Evolutionary conservation across 2,329 filamentous ascomycete species (phyloP), one percentile per base, ranked within the genome.

Genomic region (Trichoderma citrinoviride): DNA sequence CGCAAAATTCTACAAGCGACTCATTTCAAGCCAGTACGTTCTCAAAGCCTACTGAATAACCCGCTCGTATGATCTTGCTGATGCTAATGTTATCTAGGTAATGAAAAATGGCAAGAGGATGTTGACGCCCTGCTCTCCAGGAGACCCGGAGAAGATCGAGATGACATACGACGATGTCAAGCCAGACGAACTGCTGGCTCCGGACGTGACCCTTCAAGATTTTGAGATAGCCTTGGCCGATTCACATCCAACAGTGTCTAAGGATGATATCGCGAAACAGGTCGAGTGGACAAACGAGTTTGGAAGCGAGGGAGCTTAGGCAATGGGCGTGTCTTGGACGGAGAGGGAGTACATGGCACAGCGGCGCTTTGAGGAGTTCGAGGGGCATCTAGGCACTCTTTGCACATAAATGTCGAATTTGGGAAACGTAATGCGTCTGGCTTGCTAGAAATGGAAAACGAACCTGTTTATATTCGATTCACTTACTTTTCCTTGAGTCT

Each of bases 1-100:
- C 86, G 95, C 67, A 96, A 97, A 79, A 98, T 99, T 70, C 90
- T 98, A 77, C 96, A 93, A 68, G 94, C 95, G 19, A 99, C 95
- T 61, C 95, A 99, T 80, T 99, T 98, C 80, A 97, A 97, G 78
- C 89, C 91, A 81, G 94, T 94, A 82, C 50, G 80, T 77, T 50
- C 5, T 1, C 23, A 14, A 5, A 40, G 8, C 15, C 64, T 68
- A 56, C 33, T 27, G 41, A 23, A 6, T 14, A 3, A 72, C 29
- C 25, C 19, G 14, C 5, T 8, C 1, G 12, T 25, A 23, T 25
- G 43, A 7, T 25, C 49, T 8, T 46, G 19, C 58, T 62, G 19
- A 62, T 21, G 37, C 69, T 72, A 68, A 70, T 65, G 19, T 12
- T 23, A 15, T 52, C 23, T 68, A 94, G 90, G 87, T 96, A 37